phyloP scores from a whole-genome alignment of 2,329 filamentous ascomycete species.

The Trichophyton equinum region DNA sequence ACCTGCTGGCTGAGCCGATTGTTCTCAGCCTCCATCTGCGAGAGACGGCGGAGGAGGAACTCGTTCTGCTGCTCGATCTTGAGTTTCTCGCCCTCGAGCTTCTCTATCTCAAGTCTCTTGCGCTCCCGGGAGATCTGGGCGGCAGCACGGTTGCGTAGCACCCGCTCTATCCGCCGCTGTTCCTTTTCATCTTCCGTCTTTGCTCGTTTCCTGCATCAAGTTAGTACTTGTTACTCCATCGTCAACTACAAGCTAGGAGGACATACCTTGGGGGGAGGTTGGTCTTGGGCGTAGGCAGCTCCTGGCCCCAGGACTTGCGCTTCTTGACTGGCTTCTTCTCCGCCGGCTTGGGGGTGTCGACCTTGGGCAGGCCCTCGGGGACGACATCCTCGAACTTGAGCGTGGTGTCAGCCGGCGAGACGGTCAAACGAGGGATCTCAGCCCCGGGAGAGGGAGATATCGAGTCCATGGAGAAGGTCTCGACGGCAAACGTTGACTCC shows the following conservation, averaged over 20 bases:
- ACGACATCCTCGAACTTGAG: slow-evolving; percentile 17
- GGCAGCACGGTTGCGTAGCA: slow-evolving; percentile 88
- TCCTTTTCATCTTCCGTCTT: slow-evolving; percentile 99
- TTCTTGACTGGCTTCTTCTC: slow-evolving; percentile 73
- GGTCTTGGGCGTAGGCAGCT: slow-evolving; percentile 91
- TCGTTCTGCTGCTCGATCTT: slow-evolving; percentile 58
- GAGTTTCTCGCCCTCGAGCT: slow-evolving; percentile 54
- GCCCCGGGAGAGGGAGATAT: slow-evolving; percentile 22
- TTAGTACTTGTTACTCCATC: not conserved
- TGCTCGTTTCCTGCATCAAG: slow-evolving; percentile 62
- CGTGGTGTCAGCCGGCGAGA: slow-evolving; percentile 32
- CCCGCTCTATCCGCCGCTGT: slow-evolving; percentile 90
- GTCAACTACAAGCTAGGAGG: not conserved
- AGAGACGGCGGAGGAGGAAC: slow-evolving; percentile 52
- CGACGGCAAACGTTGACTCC: slow-evolving; percentile 18
- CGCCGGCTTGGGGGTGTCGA: slow-evolving; percentile 28
- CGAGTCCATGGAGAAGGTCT: slow-evolving; percentile 23
- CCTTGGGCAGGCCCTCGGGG: slow-evolving; percentile 16
- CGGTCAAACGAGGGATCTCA: slow-evolving; percentile 27
- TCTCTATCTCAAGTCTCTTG: slow-evolving; percentile 80
- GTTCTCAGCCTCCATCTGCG: slow-evolving; percentile 46
- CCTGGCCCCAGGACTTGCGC: slow-evolving; percentile 97
- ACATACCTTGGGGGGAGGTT: slow-evolving; percentile 77
- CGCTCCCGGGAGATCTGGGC: slow-evolving; percentile 94
- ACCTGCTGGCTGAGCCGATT: slow-evolving; percentile 39